Percentiles rank a stretch among this genome's conserved stretches.
These are phyloP conservation scores for Ammopiptanthus mongolicus DNA, from an alignment of 306 rosid species.

Conservation along the genomic window DNA sequence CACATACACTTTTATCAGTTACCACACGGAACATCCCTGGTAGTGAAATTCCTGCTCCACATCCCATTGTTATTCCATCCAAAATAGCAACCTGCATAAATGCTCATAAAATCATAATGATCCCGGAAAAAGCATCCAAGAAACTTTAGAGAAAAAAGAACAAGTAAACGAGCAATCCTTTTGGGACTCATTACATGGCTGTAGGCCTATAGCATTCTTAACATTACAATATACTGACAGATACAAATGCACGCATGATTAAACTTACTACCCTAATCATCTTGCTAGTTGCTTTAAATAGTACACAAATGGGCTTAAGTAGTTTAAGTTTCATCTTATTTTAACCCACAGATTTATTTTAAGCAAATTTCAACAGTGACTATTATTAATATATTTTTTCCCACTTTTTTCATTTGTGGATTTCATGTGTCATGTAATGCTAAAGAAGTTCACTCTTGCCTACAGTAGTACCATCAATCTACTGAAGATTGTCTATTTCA, in stretches of 20 bases:
- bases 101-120: constrained; percentile 23
- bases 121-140: neutral
- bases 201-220: neutral
- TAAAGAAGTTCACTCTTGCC: neutral
- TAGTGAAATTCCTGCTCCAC: constrained; percentile 89
- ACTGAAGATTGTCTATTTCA: neutral
- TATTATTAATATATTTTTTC: neutral
- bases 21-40: constrained; percentile 86
- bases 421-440: neutral
- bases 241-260: neutral
- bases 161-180: neutral
- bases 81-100: constrained; percentile 68
- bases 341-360: neutral
- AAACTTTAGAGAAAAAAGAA: neutral
- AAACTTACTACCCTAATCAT: neutral
- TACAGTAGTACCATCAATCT: neutral
- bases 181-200: neutral
- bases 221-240: neutral
- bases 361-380: neutral
- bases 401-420: neutral
- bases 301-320: neutral
- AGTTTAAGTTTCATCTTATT: constrained; percentile 11
- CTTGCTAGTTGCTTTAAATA: neutral
- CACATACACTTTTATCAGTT: constrained; percentile 84
- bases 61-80: constrained; percentile 90